Base-by-base conservation (phyloP, 1,139 yeast species). In the Candida tropicalis region DNA sequence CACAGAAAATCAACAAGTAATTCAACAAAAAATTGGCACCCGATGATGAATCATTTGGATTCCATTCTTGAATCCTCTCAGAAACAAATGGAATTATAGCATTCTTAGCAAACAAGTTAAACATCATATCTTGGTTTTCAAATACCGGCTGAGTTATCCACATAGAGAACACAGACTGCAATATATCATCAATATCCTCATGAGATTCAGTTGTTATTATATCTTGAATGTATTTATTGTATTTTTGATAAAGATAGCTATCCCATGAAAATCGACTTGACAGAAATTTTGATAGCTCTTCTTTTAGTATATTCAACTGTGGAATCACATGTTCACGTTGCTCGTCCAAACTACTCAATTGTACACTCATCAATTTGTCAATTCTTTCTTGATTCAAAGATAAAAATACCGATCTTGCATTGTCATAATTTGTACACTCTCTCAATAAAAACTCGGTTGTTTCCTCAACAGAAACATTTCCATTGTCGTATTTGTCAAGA, bases 31-130 rank as follows among this genome's bases (percentile, higher is more conserved):
- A 25, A 10, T 49, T 48, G 10, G 39, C 42, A n/a, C n/a, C n/a
- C 2, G 20, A 8, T 23, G 24, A 3, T 10, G 8, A 24, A 6
- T 22, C 7, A 18, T 11, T 24, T 34, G 20, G 25, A 12, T 15
- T 13, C 37, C 17, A 34, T 24, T 13, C 7, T 11, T 35, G 12
- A 26, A 17, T 18, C 11, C 32, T 31, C 11, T 31, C 24, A 18
- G 35, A 31, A 11, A 35, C 8, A 20, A 16, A 49, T 1, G 66
- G 66, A 2, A 53, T 29, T 8, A 64, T 48, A 2, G 51, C 15
- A 6, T 57, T 56, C n/a, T 44, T 39, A 2, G 52, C 43, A 6
- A 62, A 44, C 34, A 49, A 48, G 3, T 48, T 43, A n/a, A 63
- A 25, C 12, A 18, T 17, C 5, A 10, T 18, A 1, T 35, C 31